Conservation (phyloP, 768 basidiomycete genomes). For the Xerocomellus chrysenteron region DNA sequence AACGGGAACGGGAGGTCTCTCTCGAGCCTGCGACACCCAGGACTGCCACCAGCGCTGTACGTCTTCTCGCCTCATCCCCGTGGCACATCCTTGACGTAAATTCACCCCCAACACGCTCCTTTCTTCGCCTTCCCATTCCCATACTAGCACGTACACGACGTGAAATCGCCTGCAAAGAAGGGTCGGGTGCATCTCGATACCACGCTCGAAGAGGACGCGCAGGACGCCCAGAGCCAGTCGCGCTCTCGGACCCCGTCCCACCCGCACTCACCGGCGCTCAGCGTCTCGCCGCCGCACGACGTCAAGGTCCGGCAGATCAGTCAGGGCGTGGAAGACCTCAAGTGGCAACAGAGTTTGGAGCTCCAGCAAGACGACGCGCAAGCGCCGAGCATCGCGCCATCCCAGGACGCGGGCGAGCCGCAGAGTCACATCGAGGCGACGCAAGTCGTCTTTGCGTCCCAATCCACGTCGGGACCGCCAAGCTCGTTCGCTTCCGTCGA, state of each 20-base stretch:
- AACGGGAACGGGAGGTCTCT: conserved; percentile 78
- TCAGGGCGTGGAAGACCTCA: conserved; percentile 75
- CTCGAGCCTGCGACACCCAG: conserved; percentile 62
- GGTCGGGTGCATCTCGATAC: conserved; percentile 62
- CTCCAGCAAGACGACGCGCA: conserved; percentile 5
- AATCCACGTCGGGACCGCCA: conserved; percentile 8
- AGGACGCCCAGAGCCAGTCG: conserved; percentile 45
- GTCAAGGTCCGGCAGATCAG: conserved; percentile 80
- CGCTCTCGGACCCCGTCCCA: conserved; percentile 32
- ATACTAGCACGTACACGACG: conserved; percentile 36
- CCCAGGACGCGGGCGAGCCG: conserved; percentile 9
- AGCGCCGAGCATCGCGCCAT: not conserved
- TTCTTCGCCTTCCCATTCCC: conserved; percentile 11
- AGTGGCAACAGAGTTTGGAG: conserved; percentile 52
- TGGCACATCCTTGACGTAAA: conserved; percentile 31
- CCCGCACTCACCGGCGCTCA: conserved; percentile 30
- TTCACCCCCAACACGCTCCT: conserved; percentile 20
- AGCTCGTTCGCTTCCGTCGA: conserved; percentile 21
- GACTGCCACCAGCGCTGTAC: conserved; percentile 35
- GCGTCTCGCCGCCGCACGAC: conserved; percentile 72
- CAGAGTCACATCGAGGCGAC: conserved; percentile 9
- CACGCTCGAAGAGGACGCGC: conserved; percentile 58
- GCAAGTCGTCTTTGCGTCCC: conserved; percentile 14
- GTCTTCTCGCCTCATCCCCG: conserved; percentile 18
- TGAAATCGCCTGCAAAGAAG: conserved; percentile 73